Percentiles rank a stretch among this genome's conserved stretches.
phyloP scores from a whole-genome alignment of 768 basidiomycete species.

The Coprinopsis cinerea region DNA sequence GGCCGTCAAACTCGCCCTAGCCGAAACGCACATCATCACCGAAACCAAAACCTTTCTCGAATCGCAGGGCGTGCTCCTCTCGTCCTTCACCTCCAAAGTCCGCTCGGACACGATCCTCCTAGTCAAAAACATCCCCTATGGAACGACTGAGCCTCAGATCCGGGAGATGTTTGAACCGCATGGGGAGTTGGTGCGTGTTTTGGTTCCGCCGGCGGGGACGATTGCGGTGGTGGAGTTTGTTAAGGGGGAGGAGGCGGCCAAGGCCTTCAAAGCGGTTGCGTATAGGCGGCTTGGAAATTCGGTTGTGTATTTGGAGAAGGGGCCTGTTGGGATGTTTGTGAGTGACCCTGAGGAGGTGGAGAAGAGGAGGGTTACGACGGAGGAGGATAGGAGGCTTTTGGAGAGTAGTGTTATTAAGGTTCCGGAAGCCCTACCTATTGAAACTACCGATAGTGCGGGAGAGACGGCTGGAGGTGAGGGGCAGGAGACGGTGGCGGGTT shows the following conservation, averaged over 20 bases:
- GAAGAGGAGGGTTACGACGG: neutral
- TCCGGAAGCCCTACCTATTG: no score
- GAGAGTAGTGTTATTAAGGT: neutral
- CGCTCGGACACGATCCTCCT: conserved; percentile 80
- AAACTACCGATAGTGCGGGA: conserved; percentile 40
- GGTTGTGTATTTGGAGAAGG: conserved; percentile 90
- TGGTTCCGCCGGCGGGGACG: conserved; percentile 90
- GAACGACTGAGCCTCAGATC: conserved; percentile 72
- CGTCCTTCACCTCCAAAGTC: conserved; percentile 45
- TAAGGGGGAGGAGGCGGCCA: conserved; percentile 61
- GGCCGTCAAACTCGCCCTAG: conserved; percentile 92
- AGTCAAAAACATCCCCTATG: conserved; percentile 96
- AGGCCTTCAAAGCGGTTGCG: conserved; percentile 76
- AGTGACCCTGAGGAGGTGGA: conserved; percentile 5
- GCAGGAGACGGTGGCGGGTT: conserved; percentile 51
- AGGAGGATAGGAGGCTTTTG: neutral
- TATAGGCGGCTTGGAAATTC: conserved; percentile 88
- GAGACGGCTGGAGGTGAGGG: conserved; percentile 31
- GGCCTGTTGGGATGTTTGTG: conserved; percentile 77
- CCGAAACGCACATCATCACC: conserved; percentile 93
- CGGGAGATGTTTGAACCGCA: conserved; percentile 72
- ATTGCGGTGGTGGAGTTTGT: conserved; percentile 88
- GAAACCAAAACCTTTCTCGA: conserved; percentile 93
- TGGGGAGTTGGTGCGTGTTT: conserved; percentile 61
- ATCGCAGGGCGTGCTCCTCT: conserved; percentile 60